Evolutionary conservation across 495 filamentous ascomycete species (phyloP), one percentile per base, ranked within the genome.

Genomic region (Cetradonia linearis): DNA sequence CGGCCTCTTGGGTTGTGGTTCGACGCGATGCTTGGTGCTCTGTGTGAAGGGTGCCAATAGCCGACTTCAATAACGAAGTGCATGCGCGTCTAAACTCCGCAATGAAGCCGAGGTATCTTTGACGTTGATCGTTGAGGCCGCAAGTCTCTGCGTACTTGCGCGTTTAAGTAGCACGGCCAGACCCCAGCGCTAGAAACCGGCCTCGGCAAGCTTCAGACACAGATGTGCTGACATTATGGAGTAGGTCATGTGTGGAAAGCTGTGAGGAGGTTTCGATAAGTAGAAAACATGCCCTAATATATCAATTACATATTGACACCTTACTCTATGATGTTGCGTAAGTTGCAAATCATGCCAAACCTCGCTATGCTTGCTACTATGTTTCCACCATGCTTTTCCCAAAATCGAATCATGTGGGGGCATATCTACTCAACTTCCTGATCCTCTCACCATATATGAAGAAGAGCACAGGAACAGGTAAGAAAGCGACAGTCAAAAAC

Each of bases 401-500:
- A 30, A 10, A 16, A 2, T 11, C 37, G 5, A 31, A 53, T 46
- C 30, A 46, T 20, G 30, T 38, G 13, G 59, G 59, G 36, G 47
- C 50, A 25, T 47, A 65, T 33, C 70, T 75, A 63, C 77, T 80
- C 74, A 74, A 71, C 38, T 67, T 69, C 47, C 85, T 72, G 46
- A 91, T 83, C 70, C 73, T 77, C 66, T 76, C 78, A 4, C 86
- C 87, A 63, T 80, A 89, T n/a, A 80, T 69, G 64, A 76, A 89
- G 69, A 91, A 90, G 33, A 86, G 64, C 55, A 86, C 74, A 6
- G 87, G 87, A 25, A 88, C 82, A 0, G 86, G 86, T 13, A 88
- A 75, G 72, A 90, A 77, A 8, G 80, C 74, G 28, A 80, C 64
- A 4, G 81, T 77, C 46, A 89, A 73, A 56, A 86, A 87, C 0